Base-by-base conservation (phyloP, 192 early-diverging fungal species). In the Entophlyctis luteolus region DNA sequence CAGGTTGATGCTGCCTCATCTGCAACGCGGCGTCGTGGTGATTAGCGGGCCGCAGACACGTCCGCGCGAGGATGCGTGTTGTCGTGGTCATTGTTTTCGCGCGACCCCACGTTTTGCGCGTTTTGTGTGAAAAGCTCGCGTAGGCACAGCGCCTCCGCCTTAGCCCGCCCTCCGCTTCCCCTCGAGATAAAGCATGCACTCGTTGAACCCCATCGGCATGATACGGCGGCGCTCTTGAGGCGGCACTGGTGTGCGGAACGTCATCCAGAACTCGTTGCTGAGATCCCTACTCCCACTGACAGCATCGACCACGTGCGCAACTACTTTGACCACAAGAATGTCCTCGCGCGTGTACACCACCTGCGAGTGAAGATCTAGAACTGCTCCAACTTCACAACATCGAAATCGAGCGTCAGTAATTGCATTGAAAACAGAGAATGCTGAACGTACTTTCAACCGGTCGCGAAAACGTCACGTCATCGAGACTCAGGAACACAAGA, bases 181-280 rank as follows among this genome's bases (percentile, higher is more conserved):
- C 25, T 63, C 62, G 22, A 63, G 33, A 63, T 63, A 63, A 45
- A 63, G 45, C 62, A 63, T 63, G 25, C 62, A 63, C 33, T 97
- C 93, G 47, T 82, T 86, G 71, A 95, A 97, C 4, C 87, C 86
- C 46, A 80, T 76, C 10, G 94, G 94, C 48, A 95, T 73, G 22
- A 94, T 71, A 29, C 85, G 82, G 12, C 78, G 72, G 16, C 88
- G 79, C 1, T 38, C 20, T 28, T 20, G 12, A 29, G 23, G 23
- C n/a, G 39, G 39, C 39, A n/a, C 8, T 39, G 48, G 62, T 23
- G 35, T 60, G 10, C 36, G 16, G 65, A 97, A 93, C 31, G 91
- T 95, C 58, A 95, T 91, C 76, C 91, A 86, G 59, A 97, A 97
- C 0, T 82, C 81, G 73, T 97, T 95, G 34, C 90, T 92, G 12